phyloP scores from a whole-genome alignment of 441 rosid genomes.

The Isatis lusitanica region DNA sequence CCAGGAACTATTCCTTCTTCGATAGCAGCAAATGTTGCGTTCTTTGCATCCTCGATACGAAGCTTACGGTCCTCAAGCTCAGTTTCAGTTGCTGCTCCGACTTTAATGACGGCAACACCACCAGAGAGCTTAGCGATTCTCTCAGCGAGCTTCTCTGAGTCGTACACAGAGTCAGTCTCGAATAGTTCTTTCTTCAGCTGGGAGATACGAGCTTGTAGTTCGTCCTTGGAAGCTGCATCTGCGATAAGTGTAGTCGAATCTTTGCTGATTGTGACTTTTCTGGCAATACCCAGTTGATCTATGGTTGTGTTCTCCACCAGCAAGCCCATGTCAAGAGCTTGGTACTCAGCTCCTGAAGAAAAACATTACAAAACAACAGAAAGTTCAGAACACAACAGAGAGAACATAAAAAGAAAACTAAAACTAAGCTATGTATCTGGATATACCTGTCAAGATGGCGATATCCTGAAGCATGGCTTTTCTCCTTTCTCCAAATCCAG shows the following conservation, averaged over 20 bases:
- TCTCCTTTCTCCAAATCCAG: conserved; percentile 90
- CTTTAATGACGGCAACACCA: conserved; percentile 95
- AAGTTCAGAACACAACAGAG: not conserved
- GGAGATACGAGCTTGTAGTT: conserved; percentile 72
- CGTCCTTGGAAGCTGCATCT: conserved; percentile 92
- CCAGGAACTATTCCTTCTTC: conserved; percentile 98
- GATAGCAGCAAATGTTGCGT: conserved; percentile 94
- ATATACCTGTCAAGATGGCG: conserved; percentile 83
- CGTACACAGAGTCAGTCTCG: conserved; percentile 88
- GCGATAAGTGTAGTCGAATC: conserved; percentile 87
- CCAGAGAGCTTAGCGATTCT: conserved; percentile 94
- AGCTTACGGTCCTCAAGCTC: conserved; percentile 97
- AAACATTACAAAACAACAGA: not conserved
- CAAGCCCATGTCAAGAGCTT: conserved; percentile 83
- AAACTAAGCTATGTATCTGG: not conserved
- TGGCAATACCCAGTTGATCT: conserved; percentile 83
- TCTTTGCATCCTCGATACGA: conserved; percentile 92
- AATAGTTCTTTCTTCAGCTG: conserved; percentile 81
- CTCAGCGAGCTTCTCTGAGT: conserved; percentile 85
- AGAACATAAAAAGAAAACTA: not conserved
- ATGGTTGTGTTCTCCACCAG: conserved; percentile 66
- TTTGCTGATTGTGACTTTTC: conserved; percentile 72
- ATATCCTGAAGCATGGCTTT: conserved; percentile 93
- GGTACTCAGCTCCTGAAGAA: conserved; percentile 83
- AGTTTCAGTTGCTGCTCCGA: conserved; percentile 97